Conservation (phyloP, 257 asterid species). For the Solanum clarkiae region DNA sequence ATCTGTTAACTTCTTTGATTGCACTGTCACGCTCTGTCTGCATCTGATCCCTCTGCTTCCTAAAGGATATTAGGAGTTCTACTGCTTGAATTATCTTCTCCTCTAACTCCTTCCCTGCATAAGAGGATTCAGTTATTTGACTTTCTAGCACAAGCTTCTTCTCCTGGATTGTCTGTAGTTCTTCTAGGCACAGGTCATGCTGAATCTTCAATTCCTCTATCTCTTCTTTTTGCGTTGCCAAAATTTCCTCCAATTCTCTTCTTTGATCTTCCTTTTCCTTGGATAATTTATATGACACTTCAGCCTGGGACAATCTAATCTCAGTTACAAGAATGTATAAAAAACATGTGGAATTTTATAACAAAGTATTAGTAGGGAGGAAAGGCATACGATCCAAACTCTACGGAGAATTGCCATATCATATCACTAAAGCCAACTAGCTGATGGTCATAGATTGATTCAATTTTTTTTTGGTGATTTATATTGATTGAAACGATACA, state of each 20-base stretch:
- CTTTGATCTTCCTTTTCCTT: slow-evolving; percentile 31
- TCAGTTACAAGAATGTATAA: slow-evolving; percentile 1
- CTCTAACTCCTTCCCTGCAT: slow-evolving; percentile 73
- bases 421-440: not conserved
- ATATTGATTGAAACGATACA: not conserved
- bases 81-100: slow-evolving; percentile 86
- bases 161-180: slow-evolving; percentile 36
- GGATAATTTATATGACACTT: slow-evolving; percentile 33
- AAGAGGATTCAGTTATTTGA: slow-evolving; percentile 32
- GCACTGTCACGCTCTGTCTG: slow-evolving; percentile 55
- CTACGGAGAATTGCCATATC: not conserved
- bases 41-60: slow-evolving; percentile 60
- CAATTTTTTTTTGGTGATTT: not conserved
- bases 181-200: slow-evolving; percentile 22
- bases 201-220: slow-evolving; percentile 34
- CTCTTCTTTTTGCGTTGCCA: slow-evolving; percentile 41
- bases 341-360: not conserved
- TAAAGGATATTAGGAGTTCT: slow-evolving; percentile 57
- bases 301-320: slow-evolving; percentile 37
- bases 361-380: not conserved
- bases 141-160: slow-evolving; percentile 50
- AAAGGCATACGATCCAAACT: not conserved
- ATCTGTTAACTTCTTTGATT: slow-evolving; percentile 30
- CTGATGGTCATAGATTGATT: not conserved
- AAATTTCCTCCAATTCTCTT: slow-evolving; percentile 38